A percentile compares a stretch with the other conserved stretches of the same genome.
Evolutionary conservation across 176 grass and related monocot genomes (phyloP).

Genomic region (Bromus sterilis): DNA sequence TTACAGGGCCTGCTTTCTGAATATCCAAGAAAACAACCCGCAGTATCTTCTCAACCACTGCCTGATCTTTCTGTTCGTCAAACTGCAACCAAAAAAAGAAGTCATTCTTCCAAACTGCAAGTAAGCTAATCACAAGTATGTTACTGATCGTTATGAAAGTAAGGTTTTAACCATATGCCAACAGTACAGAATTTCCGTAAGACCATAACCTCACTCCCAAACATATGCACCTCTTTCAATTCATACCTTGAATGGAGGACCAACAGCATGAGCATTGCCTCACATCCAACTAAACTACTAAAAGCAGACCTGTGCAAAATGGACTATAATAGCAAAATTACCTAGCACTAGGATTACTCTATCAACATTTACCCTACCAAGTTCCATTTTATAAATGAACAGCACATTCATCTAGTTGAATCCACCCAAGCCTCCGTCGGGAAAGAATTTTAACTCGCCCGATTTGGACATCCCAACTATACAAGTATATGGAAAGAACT

Average conservation of each 20-base stretch:
- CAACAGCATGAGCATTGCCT: background rate
- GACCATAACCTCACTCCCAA: background rate
- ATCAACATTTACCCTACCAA: background rate
- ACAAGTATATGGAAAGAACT: background rate
- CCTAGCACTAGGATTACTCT: background rate
- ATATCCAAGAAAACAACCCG: conserved; percentile 84
- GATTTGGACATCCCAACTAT: conserved; percentile 5
- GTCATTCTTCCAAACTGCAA: conserved; percentile 2
- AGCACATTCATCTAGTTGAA: background rate
- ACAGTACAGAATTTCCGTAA: background rate
- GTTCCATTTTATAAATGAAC: background rate
- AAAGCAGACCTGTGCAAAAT: background rate
- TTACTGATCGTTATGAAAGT: background rate
- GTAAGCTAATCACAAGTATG: background rate
- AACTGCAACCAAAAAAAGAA: conserved; percentile 44
- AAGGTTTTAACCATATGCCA: background rate
- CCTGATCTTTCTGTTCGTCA: conserved; percentile 94
- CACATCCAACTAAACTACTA: background rate
- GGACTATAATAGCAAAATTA: background rate
- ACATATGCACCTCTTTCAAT: background rate
- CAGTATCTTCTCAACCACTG: conserved; percentile 79
- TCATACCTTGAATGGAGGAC: background rate
- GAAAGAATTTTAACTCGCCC: conserved; percentile 2
- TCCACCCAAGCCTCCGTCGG: background rate
- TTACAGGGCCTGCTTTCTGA: conserved; percentile 60